Base-by-base conservation (phyloP, 371 early-diverging fungal genomes). In the Blakeslea trispora region DNA sequence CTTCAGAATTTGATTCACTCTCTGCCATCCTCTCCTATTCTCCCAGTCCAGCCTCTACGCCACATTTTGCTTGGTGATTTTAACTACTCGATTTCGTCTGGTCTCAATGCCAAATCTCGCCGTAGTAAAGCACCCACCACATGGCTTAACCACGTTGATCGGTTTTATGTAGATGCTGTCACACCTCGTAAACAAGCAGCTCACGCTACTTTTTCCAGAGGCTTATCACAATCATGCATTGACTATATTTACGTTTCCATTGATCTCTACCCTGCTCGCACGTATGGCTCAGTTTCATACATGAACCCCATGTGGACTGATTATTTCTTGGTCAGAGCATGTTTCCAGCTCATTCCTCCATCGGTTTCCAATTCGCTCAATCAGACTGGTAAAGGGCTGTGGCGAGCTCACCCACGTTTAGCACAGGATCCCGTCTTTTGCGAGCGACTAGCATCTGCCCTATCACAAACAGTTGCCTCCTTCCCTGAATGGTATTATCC, bases 351-450 rank as follows among this genome's bases (percentile, higher is more conserved):
- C 43, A 28, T 5, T 22, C 41, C 59, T 19, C 28, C 45, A 17
- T 18, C 22, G 23, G 45, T 34, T 37, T 13, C 35, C 5, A n/a
- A 19, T 45, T 9, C 53, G 2, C 11, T n/a, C 2, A 23, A 34
- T 44, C n/a, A n/a, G 6, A 18, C 34, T 21, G 59, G 59, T 28
- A 60, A 60, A 49, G 55, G 61, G 2, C 5, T 60, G 1, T 60
- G 54, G 61, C 47, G 61, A 15, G 53, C 61, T 28, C 19, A 60
- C 35, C 61, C 61, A 21, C 39, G 45, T 24, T 17, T 58, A 21
- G 59, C 59, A 15, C 1, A 17, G 5, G 32, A 41, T 7, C 11
- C 31, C 6, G n/a, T n/a, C 11, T 45, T 57, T 32, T 21, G 45
- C n/a, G 28, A 17, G 2, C 32, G 32, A 13, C 37, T 57, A 19